Evolutionary conservation across 768 basidiomycete genomes (phyloP), one percentile per base, ranked within the genome.

Genomic region (Leucosporidium yakuticum): DNA sequence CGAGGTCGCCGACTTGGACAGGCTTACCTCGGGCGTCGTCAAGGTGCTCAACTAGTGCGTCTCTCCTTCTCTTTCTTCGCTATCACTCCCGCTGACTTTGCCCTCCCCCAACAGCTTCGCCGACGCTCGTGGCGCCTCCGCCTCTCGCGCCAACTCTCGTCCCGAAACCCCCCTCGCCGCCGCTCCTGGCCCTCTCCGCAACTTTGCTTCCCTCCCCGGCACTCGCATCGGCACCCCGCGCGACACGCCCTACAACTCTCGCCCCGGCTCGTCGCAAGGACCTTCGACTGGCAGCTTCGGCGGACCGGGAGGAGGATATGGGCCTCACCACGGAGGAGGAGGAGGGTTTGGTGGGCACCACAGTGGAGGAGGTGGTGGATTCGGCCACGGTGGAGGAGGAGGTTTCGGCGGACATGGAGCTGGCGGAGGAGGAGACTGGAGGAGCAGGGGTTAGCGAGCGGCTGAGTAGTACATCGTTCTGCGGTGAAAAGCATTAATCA

Each of bases 1-100:
- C 17, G 74, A 75, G 49, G 49, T 73, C 29, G 54, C 63, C 39
- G 71, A 75, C 39, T 67, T 75, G 54, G 71, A 73, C 44, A 48
- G 53, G 27, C 60, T 75, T 34, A 70, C 71, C 9, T 29, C 49
- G 9, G 69, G 65, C 53, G 69, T 73, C 56, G 69, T 70, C 47
- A 64, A 69, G n/a, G 60, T 73, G 20, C 69, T 75, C 60, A 68
- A 73, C 64, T 47, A 48, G 56, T 68, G 39, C 48, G 67, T 39
- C 39, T 44, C 34, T 27, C 36, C 19, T 19, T 34, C 6, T 32
- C 23, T 8, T 44, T 59, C 39, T 3, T 32, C 57, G 6, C 39
- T 6, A 1, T 20, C 23, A 27, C 21, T 25, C 19, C 12, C 23
- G 57, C 57, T 44, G 39, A 39, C 39, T 3, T 39, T 9, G 6